These are phyloP conservation scores for Cupressus sempervirens DNA, from an alignment of 75 land plant genomes.

Conservation along the genomic window DNA sequence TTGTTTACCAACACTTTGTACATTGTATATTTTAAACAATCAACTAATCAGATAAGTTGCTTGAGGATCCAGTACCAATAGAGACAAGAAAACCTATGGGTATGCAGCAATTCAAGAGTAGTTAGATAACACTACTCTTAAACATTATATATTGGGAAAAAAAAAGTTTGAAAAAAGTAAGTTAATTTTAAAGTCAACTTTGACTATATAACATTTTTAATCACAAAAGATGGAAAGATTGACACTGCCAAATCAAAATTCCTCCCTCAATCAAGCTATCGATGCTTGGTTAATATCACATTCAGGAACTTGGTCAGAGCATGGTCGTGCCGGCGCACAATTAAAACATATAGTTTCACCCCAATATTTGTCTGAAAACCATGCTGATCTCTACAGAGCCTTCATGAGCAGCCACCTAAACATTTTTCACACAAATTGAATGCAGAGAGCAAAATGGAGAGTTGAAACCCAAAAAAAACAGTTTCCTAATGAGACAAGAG, in stretches of 20 bases:
- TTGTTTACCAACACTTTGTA: not conserved
- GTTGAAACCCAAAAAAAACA: not conserved
- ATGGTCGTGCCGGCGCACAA: not conserved
- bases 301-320: not conserved
- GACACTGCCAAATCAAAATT: constrained; percentile 35
- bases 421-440: constrained; percentile 5
- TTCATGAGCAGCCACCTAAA: not conserved
- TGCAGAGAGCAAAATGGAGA: not conserved
- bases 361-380: not conserved
- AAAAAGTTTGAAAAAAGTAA: no score
- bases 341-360: not conserved
- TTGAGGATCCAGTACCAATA: constrained; percentile 54
- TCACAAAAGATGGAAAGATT: constrained; percentile 15
- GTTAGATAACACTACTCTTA: no score
- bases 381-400: not conserved
- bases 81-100: constrained; percentile 63
- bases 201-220: no score
- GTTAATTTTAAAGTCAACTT: no score
- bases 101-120: constrained; percentile 38
- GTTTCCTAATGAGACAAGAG: not conserved
- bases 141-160: no score
- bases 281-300: constrained; percentile 40
- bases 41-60: constrained; percentile 26
- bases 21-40: constrained; percentile 6
- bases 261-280: constrained; percentile 44